Conservation (phyloP, 2,329 filamentous ascomycete species). For the Phaeosphaeriaceae sp. region DNA sequence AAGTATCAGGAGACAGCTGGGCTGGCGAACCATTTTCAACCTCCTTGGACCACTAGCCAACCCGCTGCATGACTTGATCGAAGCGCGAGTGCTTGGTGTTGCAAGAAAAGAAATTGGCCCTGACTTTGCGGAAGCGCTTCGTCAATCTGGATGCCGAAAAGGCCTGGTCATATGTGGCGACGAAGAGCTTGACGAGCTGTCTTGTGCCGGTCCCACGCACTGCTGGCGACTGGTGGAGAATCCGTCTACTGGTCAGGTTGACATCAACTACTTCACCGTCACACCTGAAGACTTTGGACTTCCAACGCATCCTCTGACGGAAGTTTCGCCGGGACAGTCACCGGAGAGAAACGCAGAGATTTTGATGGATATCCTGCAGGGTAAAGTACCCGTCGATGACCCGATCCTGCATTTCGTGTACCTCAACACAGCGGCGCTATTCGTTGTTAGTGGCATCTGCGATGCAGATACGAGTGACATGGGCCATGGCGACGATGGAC, state of each 20-base stretch:
- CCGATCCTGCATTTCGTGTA: constrained; percentile 93
- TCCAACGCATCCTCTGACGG: constrained; percentile 72
- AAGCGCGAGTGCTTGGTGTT: constrained; percentile 92
- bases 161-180: constrained; percentile 91
- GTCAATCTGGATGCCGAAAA: constrained; percentile 77
- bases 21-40: constrained; percentile 97
- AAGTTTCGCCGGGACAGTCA: constrained; percentile 84
- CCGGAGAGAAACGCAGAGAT: constrained; percentile 89
- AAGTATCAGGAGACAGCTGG: constrained; percentile 83
- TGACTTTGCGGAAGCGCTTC: constrained; percentile 86
- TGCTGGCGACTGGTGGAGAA: constrained; percentile 80
- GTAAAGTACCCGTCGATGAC: constrained; percentile 75
- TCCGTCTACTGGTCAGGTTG: constrained; percentile 55
- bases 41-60: constrained; percentile 91
- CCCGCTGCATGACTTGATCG: constrained; percentile 78
- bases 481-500: constrained; percentile 80
- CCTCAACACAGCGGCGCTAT: constrained; percentile 88
- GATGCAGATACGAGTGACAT: constrained; percentile 82
- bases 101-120: constrained; percentile 85
- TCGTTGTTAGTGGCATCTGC: constrained; percentile 86
- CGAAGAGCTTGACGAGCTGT: constrained; percentile 95
- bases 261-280: constrained; percentile 78
- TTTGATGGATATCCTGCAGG: constrained; percentile 75
- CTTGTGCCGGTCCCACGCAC: constrained; percentile 84
- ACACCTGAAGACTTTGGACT: constrained; percentile 89